phyloP scores from a whole-genome alignment of 2,329 filamentous ascomycete genomes.

The Colletotrichum caudatum region DNA sequence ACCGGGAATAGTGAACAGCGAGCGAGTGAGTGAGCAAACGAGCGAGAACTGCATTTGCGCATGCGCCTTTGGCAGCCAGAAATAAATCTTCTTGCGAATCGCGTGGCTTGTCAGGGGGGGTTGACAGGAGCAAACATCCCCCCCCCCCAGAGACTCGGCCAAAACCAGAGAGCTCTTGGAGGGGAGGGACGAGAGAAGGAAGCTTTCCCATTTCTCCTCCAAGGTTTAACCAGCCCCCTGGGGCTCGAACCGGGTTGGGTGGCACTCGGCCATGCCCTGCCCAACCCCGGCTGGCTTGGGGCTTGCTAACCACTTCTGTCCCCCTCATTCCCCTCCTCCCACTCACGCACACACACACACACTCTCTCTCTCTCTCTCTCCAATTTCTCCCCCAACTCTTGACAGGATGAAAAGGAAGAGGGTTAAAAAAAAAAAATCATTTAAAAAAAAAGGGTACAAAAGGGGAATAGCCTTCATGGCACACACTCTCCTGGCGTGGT shows the following conservation, averaged over 20 bases:
- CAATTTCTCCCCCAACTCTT: conserved; percentile 31
- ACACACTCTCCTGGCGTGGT: not conserved
- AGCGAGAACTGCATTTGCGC: not conserved
- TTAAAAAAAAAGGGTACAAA: conserved; percentile 14
- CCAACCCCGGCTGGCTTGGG: conserved; percentile 16
- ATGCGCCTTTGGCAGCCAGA: not conserved
- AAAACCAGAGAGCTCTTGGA: conserved; percentile 4
- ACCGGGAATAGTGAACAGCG: conserved; percentile 8
- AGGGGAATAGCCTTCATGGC: conserved; percentile 27
- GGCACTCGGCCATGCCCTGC: conserved; percentile 32
- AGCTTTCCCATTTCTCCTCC: conserved; percentile 21
- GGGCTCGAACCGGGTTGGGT: conserved; percentile 37
- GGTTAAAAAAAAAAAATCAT: not conserved
- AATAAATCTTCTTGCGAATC: not conserved
- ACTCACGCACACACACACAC: conserved; percentile 3
- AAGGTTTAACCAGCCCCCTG: conserved; percentile 38
- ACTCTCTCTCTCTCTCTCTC: conserved; percentile 29
- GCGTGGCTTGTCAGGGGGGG: conserved; percentile 17
- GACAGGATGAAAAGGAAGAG: not conserved
- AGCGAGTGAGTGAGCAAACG: not conserved
- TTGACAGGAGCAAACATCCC: not conserved
- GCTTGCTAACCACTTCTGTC: conserved; percentile 22
- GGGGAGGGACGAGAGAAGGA: not conserved
- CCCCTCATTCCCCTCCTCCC: conserved; percentile 6
- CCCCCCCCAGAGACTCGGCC: conserved; percentile 22